Evolutionary conservation across 2,329 filamentous ascomycete species (phyloP), one percentile per base, ranked within the genome.

Genomic region (Gaeumannomyces tritici): DNA sequence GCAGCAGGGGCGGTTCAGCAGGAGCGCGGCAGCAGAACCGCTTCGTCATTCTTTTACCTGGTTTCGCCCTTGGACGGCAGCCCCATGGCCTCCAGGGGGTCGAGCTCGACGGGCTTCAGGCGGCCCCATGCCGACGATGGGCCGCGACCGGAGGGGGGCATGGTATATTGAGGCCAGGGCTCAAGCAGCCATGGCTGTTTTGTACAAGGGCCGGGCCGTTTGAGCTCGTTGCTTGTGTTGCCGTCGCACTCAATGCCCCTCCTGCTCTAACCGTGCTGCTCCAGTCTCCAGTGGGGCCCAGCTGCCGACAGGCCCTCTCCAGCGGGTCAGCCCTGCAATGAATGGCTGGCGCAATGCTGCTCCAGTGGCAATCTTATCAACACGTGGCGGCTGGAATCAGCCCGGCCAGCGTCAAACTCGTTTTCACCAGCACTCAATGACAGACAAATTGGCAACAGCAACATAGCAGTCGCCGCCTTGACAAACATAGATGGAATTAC

Each of bases 41-140:
- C 31, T 33, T 33, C 4, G 4, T 31, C 9, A 9, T 31, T 9
- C 4, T 33, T 24, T 54, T 79, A 93, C 92, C 89, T 88, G 59
- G 82, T 89, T 74, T 98, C 93, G 61, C 93, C 93, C 72, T 96
- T 97, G 2, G 92, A 96, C 5, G 91, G 91, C 66, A 96, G 81
- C 1, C 93, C 93, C 67, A 96, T 89, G 64, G 80, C 83, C 68
- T 96, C 90, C 31, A 98, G 79, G 18, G 90, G 85, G 73, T 97
- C 92, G 63, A 86, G 78, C 57, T 88, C 84, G 64, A 88, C 82
- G 15, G 90, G 88, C 73, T 89, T 92, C 66, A 96, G 78, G 66
- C 89, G 82, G 64, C 83, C 84, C 86, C 88, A 90, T 67, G 84
- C 80, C 60, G 81, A 81, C 12, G 85, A 83, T 54, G 74, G 70